Percentiles rank a stretch among this genome's conserved stretches.
phyloP scores from a whole-genome alignment of 2,329 filamentous ascomycete species.

The Metarhizium guizhouense region DNA sequence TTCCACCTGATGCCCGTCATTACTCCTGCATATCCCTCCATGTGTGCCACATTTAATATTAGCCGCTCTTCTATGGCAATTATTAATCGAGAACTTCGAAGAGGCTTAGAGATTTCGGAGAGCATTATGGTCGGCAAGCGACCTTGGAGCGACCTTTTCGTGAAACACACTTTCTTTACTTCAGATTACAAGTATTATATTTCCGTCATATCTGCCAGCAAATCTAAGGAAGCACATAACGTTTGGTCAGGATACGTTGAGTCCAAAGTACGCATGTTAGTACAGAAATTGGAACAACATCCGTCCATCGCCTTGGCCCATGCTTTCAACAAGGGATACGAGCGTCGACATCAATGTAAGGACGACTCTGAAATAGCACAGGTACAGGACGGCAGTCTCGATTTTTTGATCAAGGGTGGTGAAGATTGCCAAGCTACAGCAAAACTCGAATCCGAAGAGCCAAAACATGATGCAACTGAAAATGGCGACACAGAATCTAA shows the following conservation, averaged over 20 bases:
- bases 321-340: constrained; percentile 88
- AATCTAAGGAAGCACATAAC: constrained; percentile 73
- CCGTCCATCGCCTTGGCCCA: constrained; percentile 74
- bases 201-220: constrained; percentile 74
- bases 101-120: constrained; percentile 68
- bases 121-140: constrained; percentile 69
- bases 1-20: constrained; percentile 97
- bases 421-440: constrained; percentile 14
- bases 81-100: constrained; percentile 73
- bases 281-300: constrained; percentile 74
- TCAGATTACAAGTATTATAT: constrained; percentile 92
- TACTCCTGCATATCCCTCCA: constrained; percentile 92
- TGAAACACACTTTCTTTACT: constrained; percentile 89
- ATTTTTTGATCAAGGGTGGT: constrained; percentile 33
- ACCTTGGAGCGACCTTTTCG: constrained; percentile 81
- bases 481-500: constrained; percentile 29
- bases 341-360: constrained; percentile 66
- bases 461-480: constrained; percentile 21
- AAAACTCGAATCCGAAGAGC: background rate
- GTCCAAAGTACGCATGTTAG: constrained; percentile 82
- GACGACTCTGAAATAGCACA: constrained; percentile 41
- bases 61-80: constrained; percentile 76
- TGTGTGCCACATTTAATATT: constrained; percentile 96
- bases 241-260: constrained; percentile 89
- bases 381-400: constrained; percentile 44